Evolutionary conservation across 75 land plant species (phyloP).

Genomic region (Chamaecyparis obtusa): DNA sequence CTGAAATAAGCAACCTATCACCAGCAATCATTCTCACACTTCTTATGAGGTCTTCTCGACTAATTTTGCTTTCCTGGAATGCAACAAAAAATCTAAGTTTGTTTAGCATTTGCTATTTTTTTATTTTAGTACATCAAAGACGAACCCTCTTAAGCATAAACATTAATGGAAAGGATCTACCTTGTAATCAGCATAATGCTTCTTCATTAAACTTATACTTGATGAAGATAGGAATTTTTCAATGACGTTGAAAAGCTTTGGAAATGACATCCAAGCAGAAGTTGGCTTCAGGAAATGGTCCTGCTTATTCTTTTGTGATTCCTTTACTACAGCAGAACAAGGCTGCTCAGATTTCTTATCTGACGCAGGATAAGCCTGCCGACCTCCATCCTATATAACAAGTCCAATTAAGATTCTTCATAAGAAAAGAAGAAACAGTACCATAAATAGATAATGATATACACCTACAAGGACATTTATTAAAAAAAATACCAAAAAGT

Average conservation of each 20-base stretch:
- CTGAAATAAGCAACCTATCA: slow-evolving; percentile 39
- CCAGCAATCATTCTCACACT: slow-evolving; percentile 44
- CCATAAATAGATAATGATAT: background rate
- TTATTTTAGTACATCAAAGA: background rate
- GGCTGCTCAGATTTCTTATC: background rate
- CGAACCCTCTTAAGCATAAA: background rate
- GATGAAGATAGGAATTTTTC: slow-evolving; percentile 29
- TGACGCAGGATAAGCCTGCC: background rate
- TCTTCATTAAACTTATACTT: slow-evolving; percentile 17
- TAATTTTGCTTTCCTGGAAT: slow-evolving; percentile 49
- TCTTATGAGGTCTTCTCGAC: slow-evolving; percentile 41
- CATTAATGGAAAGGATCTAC: slow-evolving; percentile 16
- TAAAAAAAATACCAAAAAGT: background rate
- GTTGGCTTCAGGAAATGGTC: background rate
- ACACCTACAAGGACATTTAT: background rate
- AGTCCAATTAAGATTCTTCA: background rate
- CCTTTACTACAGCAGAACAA: background rate
- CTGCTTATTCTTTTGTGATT: background rate
- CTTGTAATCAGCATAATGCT: slow-evolving; percentile 30
- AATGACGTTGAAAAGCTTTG: slow-evolving; percentile 35
- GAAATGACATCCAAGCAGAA: slow-evolving; percentile 35
- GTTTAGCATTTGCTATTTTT: background rate
- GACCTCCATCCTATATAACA: slow-evolving; percentile 5
- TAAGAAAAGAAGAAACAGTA: background rate
- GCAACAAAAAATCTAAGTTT: background rate